Conservation (phyloP, 129 eudicot species). For the Lactuca saligna region DNA sequence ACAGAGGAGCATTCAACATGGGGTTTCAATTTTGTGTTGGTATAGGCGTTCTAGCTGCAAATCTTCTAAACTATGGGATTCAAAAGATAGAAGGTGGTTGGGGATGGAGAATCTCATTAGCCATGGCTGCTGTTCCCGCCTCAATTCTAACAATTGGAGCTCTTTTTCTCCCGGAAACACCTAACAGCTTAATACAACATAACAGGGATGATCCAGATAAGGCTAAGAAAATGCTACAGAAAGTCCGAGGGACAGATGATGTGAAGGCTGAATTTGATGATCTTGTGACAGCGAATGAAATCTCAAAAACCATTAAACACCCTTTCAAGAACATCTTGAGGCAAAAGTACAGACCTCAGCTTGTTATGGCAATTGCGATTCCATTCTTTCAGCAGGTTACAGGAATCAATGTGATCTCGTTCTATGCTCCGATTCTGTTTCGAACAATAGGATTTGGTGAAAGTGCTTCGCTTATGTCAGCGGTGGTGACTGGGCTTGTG, state of each 20-base stretch:
- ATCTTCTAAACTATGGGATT: constrained; percentile 47
- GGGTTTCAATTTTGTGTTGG: constrained; percentile 52
- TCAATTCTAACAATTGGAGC: constrained; percentile 45
- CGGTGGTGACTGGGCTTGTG: constrained; percentile 50
- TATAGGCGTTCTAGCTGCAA: constrained; percentile 46
- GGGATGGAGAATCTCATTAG: constrained; percentile 65
- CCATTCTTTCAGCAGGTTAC: constrained; percentile 60
- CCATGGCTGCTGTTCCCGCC: constrained; percentile 55
- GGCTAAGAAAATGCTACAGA: constrained; percentile 56
- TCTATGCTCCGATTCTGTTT: constrained; percentile 51
- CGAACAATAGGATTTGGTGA: constrained; percentile 59
- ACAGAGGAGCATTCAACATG: constrained; percentile 59
- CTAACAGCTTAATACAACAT: constrained; percentile 54
- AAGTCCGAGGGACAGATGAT: constrained; percentile 50
- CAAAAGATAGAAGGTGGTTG: constrained; percentile 50
- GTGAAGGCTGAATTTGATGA: constrained; percentile 66
- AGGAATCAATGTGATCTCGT: constrained; percentile 50
- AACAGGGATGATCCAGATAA: constrained; percentile 33
- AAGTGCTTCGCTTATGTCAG: constrained; percentile 55
- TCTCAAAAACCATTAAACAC: constrained; percentile 40
- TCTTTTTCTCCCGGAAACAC: constrained; percentile 55
- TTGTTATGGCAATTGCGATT: constrained; percentile 47
- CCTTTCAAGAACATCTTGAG: constrained; percentile 37
- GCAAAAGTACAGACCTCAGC: constrained; percentile 45
- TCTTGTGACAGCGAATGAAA: constrained; percentile 48